Evolutionary conservation across 352 stramenopile genomes (phyloP).

Genomic region (Phytopythium boreale): DNA sequence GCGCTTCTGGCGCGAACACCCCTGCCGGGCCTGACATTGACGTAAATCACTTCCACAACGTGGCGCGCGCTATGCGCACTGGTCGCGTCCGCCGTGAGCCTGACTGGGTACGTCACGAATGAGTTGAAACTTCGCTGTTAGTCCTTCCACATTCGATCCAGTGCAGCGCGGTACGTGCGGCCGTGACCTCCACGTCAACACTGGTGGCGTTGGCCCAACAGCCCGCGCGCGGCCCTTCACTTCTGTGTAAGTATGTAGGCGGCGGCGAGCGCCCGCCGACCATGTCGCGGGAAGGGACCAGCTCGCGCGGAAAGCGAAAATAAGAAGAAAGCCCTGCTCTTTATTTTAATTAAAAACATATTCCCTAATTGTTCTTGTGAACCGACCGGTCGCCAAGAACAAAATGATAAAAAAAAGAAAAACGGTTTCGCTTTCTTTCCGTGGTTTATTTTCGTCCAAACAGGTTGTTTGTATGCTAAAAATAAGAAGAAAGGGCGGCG

Average conservation of each 20-base stretch:
- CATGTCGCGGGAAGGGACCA: conserved; percentile 1
- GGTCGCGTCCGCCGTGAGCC: not conserved
- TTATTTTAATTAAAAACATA: conserved; percentile 1
- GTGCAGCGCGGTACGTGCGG: not conserved
- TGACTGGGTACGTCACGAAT: not conserved
- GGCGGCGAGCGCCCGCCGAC: not conserved
- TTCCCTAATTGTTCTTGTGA: too few relatives aligned
- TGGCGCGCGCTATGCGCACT: not conserved
- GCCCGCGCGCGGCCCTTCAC: not conserved
- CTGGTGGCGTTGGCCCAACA: not conserved
- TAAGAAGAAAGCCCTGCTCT: not conserved
- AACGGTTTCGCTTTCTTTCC: conserved; percentile 6
- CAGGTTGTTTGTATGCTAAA: conserved; percentile 1
- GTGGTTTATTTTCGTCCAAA: not conserved
- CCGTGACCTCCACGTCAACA: not conserved
- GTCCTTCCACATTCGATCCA: conserved; percentile 2
- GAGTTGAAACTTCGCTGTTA: not conserved
- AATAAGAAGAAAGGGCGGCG: not conserved
- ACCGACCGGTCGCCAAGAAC: too few relatives aligned
- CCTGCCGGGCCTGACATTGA: not conserved
- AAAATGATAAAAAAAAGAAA: too few relatives aligned
- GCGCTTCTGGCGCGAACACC: not conserved
- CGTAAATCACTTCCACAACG: not conserved
- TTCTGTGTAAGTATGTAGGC: too few relatives aligned
- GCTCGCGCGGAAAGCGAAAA: not conserved